Evolutionary conservation across 129 eudicot genomes (phyloP), one percentile per base, ranked within the genome.

Genomic region (Flaveria trinervia): DNA sequence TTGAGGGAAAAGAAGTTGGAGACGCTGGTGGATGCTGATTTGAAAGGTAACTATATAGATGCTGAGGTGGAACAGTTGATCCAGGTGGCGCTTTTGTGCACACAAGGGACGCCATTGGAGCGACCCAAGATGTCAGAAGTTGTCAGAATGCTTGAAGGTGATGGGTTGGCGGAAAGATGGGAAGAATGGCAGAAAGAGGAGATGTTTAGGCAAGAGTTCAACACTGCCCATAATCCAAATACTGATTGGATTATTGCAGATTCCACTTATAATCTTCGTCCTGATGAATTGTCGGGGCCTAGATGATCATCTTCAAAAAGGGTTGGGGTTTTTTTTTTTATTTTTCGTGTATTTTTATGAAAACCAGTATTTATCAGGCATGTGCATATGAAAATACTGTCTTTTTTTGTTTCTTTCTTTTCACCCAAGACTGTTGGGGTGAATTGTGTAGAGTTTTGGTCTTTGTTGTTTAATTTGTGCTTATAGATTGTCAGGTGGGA

Each of bases 141-240:
- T 30, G 97, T 93, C 7, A 82, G 97, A 78, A 93, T 93, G 98
- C 88, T 93, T 30, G 98, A 93, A 82, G 98, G 98, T 8, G 97
- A 93, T 41, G 97, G 97, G 33, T 82, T 93, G 67, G 97, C 97
- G 0, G 95, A 88, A 85, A 87, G 90, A 71, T 93, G 97, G 98
- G 98, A 93, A 50, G 96, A 93, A 75, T 93, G 97, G 98, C 98
- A 93, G 74, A 93, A 88, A 82, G 92, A 86, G 14, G 98, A 93
- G 55, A 81, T 88, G 89, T 82, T 84, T 81, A 86, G 92, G 11
- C 95, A 90, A 70, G 98, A 93, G 20, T 80, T 82, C 52, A 86
- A 78, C 65, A 71, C 78, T n/a, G 18, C 84, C 10, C 86, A 84
- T 74, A 62, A 83, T 44, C 89, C 86, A 36, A 83, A 78, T 76